These are phyloP conservation scores for Kodamaea plutei DNA, from an alignment of 1,139 yeast genomes.

Conservation along the genomic window DNA sequence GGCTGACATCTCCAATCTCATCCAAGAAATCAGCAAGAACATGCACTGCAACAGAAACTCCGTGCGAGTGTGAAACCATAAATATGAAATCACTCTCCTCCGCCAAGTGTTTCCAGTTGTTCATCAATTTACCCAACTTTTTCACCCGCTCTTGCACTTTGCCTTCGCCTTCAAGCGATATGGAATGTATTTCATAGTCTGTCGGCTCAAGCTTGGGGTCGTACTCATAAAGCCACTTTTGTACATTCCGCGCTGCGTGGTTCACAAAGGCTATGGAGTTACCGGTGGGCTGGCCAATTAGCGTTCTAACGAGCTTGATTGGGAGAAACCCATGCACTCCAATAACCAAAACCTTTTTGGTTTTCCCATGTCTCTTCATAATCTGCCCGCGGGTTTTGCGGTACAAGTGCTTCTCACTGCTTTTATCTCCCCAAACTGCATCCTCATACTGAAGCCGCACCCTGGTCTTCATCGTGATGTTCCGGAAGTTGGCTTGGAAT, in stretches of 20 bases:
- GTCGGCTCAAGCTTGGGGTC: slow-evolving; percentile 18
- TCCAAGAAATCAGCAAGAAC: slow-evolving; percentile 33
- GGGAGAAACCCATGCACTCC: slow-evolving; percentile 54
- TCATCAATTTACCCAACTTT: slow-evolving; percentile 30
- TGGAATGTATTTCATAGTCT: slow-evolving; percentile 35
- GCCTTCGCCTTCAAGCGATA: slow-evolving; percentile 54
- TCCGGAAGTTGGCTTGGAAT: slow-evolving; percentile 30
- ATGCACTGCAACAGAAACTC: slow-evolving; percentile 42
- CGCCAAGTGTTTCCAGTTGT: slow-evolving; percentile 41
- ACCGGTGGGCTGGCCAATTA: slow-evolving; percentile 48
- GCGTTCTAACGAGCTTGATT: slow-evolving; percentile 41
- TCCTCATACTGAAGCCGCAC: slow-evolving; percentile 35
- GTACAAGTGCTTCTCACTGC: slow-evolving; percentile 35
- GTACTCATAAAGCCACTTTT: slow-evolving; percentile 37
- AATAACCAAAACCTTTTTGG: slow-evolving; percentile 38
- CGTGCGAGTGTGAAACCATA: slow-evolving; percentile 44
- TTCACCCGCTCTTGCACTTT: slow-evolving; percentile 39
- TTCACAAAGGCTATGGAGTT: slow-evolving; percentile 33
- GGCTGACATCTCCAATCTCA: slow-evolving; percentile 14
- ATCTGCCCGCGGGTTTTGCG: slow-evolving; percentile 15
- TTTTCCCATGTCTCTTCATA: slow-evolving; percentile 9
- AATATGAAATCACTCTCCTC: slow-evolving; percentile 39
- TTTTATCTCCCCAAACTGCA: slow-evolving; percentile 24
- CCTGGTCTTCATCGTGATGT: slow-evolving; percentile 37
- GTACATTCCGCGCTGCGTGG: slow-evolving; percentile 34